phyloP scores from a whole-genome alignment of 2,329 filamentous ascomycete genomes.

The Diplodia sapinea region DNA sequence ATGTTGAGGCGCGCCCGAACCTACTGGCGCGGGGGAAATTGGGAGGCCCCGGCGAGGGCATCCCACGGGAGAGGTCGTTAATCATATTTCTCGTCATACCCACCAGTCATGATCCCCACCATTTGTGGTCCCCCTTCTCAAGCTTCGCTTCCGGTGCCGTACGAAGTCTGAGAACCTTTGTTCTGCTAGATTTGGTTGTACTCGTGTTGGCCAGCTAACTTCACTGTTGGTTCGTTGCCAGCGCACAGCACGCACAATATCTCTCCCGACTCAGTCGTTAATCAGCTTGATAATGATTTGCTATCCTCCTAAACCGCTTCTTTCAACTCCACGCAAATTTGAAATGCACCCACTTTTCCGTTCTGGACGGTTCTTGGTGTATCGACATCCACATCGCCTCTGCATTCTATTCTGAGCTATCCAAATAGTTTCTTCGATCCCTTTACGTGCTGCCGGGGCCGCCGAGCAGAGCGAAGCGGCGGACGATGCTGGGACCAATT shows the following conservation, averaged over 20 bases:
- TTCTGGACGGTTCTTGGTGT: slow-evolving; percentile 12
- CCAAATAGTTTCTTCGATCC: background rate
- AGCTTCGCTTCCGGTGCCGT: background rate
- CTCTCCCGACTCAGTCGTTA: background rate
- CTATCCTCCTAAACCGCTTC: slow-evolving; percentile 11
- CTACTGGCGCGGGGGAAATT: slow-evolving; percentile 24
- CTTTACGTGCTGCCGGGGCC: slow-evolving; percentile 79
- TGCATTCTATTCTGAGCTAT: background rate
- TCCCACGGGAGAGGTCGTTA: slow-evolving; percentile 10
- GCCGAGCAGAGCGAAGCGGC: slow-evolving; percentile 90
- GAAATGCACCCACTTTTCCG: slow-evolving; percentile 21
- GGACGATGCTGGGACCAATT: slow-evolving; percentile 84
- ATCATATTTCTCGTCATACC: slow-evolving; percentile 13
- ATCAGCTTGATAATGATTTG: slow-evolving; percentile 28
- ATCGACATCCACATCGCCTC: slow-evolving; percentile 17
- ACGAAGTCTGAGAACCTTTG: background rate
- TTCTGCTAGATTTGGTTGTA: background rate
- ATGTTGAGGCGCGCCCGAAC: slow-evolving; percentile 12
- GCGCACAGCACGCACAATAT: background rate
- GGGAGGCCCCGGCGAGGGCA: background rate
- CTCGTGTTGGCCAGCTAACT: background rate
- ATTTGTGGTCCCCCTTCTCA: background rate
- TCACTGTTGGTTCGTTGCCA: background rate
- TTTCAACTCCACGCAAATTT: slow-evolving; percentile 17
- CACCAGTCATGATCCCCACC: slow-evolving; percentile 10